Evolutionary conservation across 176 grass and related monocot species (phyloP).

Genomic region (Musa beccarii): DNA sequence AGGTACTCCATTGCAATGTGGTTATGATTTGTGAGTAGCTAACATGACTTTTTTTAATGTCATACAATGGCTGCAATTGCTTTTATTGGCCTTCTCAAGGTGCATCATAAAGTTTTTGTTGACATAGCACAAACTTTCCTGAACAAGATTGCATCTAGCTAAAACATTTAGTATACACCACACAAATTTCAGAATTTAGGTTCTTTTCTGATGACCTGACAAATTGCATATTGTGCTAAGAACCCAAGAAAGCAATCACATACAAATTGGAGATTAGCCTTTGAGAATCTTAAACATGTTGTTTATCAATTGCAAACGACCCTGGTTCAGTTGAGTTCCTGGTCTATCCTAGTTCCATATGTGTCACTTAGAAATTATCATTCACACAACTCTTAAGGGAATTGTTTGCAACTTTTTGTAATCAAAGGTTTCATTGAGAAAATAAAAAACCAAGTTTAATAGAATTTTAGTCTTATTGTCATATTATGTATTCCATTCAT

Average conservation of each 20-base stretch:
- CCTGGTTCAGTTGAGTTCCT: too few species aligned
- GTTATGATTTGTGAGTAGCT: neutral
- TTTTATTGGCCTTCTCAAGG: neutral
- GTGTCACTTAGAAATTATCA: too few species aligned
- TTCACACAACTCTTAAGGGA: too few species aligned
- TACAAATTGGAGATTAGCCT: too few species aligned
- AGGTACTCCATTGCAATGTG: constrained; percentile 24
- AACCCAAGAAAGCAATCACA: too few species aligned
- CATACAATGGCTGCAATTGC: neutral
- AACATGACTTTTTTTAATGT: neutral
- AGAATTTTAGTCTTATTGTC: neutral
- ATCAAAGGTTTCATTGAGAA: too few species aligned
- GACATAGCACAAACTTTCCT: neutral
- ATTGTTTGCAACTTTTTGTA: too few species aligned
- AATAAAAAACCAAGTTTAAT: too few species aligned
- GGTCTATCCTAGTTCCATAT: too few species aligned
- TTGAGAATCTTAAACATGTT: too few species aligned
- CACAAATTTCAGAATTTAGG: neutral
- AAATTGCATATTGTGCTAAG: neutral
- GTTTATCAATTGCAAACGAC: too few species aligned
- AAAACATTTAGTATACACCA: neutral
- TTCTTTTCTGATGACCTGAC: neutral
- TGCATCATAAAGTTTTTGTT: too few species aligned
- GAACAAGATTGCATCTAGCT: neutral
- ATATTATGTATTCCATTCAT: neutral